Evolutionary conservation across 2,329 filamentous ascomycete species (phyloP), one percentile per base, ranked within the genome.

Genomic region (Alternaria dauci): DNA sequence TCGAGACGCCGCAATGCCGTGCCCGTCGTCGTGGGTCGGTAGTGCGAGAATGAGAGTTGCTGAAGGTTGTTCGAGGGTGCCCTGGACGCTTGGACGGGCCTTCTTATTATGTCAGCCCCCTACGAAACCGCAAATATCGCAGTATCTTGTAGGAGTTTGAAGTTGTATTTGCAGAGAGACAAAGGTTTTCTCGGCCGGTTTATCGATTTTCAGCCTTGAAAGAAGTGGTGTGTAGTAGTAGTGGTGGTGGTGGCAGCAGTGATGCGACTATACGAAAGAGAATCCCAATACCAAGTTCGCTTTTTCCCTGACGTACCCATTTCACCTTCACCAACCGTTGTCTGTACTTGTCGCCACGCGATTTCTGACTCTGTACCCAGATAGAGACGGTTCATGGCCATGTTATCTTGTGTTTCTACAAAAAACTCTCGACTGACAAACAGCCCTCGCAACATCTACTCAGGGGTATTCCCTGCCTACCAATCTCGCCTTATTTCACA

Each of bases 21-120:
- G 67, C 69, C 70, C 68, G 71, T 64, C 65, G 71, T 66, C 55
- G 71, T 58, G 63, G 61, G 69, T 67, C 64, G 69, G 68, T 67
- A 66, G 69, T 72, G 58, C 64, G 62, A 53, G 68, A 61, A 69
- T 61, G 58, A 65, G 62, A 61, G 63, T 61, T 46, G 58, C 46
- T 43, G 54, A 71, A 73, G 66, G 67, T 71, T 69, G 59, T 58
- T 66, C 62, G 65, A 68, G 57, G 63, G 52, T 51, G 52, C 46
- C 58, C 58, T 59, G 52, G 63, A 67, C 64, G 62, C 62, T 64
- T 56, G 62, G 62, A 65, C 62, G 52, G 55, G 42, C 56, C 62
- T 54, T 64, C 62, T 64, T 59, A 65, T 65, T 65, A 62, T 65
- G 62, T 65, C 62, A 65, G 55, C 55, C 63, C 53, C 60, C 61